Evolutionary conservation across 257 asterid species (phyloP).

Genomic region (Craterostigma plantagineum): DNA sequence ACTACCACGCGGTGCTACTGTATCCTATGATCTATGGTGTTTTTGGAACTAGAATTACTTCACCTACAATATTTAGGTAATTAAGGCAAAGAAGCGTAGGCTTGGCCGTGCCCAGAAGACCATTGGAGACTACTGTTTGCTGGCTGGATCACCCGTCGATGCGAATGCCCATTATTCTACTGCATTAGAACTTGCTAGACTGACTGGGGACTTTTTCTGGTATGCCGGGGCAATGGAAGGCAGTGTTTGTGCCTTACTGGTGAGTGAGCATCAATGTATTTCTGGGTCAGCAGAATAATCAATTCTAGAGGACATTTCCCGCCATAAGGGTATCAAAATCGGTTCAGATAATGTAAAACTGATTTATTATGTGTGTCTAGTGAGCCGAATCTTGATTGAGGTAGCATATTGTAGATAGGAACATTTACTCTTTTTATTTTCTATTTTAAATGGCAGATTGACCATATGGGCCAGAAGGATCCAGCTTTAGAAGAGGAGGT

Average conservation of each 20-base stretch:
- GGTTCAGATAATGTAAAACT: too few species aligned
- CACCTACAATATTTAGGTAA: conserved; percentile 40
- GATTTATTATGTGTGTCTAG: too few species aligned
- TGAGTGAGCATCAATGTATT: conserved; percentile 16
- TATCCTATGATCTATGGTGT: neutral
- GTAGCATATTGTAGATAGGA: too few species aligned
- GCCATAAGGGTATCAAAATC: too few species aligned
- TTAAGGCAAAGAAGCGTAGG: conserved; percentile 90
- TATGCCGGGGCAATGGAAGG: conserved; percentile 99
- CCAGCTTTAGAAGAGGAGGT: conserved; percentile 78
- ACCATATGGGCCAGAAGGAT: conserved; percentile 80
- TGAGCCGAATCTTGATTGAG: too few species aligned
- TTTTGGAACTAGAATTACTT: conserved; percentile 1
- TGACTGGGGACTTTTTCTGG: conserved; percentile 95
- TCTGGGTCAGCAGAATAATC: too few species aligned
- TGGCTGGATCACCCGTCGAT: conserved; percentile 99
- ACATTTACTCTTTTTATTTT: conserved; percentile 4
- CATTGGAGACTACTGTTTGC: conserved; percentile 82
- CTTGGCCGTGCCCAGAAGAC: conserved; percentile 98
- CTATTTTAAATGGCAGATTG: conserved; percentile 34
- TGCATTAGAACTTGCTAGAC: conserved; percentile 82
- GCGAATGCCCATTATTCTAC: conserved; percentile 94
- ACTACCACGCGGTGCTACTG: neutral
- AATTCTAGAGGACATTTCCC: too few species aligned
- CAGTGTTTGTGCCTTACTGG: conserved; percentile 90